Evolutionary conservation across 169 alveolate species (phyloP).

Genomic region (Eimeria necatrix): DNA sequence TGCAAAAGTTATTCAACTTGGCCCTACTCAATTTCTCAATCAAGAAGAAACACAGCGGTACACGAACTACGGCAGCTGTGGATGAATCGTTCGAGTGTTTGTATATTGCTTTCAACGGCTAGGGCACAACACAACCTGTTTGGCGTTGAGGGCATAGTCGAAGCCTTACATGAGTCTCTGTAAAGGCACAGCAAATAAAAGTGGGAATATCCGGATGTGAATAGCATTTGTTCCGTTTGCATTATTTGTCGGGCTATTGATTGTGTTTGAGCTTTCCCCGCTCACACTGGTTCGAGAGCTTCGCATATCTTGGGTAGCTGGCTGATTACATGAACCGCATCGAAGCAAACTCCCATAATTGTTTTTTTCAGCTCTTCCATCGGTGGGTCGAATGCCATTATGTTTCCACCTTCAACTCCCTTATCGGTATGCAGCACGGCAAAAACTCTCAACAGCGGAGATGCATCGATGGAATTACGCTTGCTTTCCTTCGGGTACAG

Average conservation of each 20-base stretch:
- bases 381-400: slow-evolving; percentile 85
- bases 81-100: too few species aligned
- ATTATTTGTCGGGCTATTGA: slow-evolving; percentile 37
- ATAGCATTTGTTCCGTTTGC: neutral
- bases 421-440: slow-evolving; percentile 70
- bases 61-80: too few species aligned
- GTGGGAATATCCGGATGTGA: neutral
- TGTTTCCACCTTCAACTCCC: slow-evolving; percentile 59
- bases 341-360: slow-evolving; percentile 83
- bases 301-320: slow-evolving; percentile 83
- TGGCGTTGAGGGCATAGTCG: slow-evolving; percentile 25
- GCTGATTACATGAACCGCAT: slow-evolving; percentile 81
- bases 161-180: slow-evolving; percentile 33
- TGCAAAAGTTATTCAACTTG: too few species aligned
- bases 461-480: slow-evolving; percentile 66
- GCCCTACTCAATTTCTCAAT: too few species aligned
- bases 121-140: neutral
- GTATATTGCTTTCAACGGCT: neutral
- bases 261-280: neutral
- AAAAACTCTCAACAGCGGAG: slow-evolving; percentile 83
- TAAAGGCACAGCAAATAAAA: neutral
- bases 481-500: slow-evolving; percentile 78
- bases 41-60: too few species aligned
- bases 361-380: slow-evolving; percentile 83
- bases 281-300: slow-evolving; percentile 76